These are phyloP conservation scores for Neocallimastix lanati DNA, from an alignment of 192 early-diverging fungal genomes.

Conservation along the genomic window DNA sequence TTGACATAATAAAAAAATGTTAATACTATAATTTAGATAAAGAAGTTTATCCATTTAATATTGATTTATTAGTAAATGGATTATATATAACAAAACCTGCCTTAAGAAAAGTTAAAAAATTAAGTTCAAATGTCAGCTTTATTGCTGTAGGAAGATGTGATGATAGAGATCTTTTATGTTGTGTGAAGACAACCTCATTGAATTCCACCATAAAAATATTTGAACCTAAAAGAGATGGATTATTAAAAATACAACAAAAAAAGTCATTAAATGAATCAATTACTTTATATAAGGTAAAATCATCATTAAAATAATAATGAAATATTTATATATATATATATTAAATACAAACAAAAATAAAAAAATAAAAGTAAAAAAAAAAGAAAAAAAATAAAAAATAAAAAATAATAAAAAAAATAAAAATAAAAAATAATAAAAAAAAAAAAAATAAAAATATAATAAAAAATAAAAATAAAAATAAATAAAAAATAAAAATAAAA, in stretches of 20 bases:
- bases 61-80: neutral
- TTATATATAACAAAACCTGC: neutral
- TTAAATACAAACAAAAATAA: too few relatives aligned
- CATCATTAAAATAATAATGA: too few relatives aligned
- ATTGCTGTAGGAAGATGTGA: conserved; percentile 47
- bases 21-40: neutral
- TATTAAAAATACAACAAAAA: neutral
- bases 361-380: too few relatives aligned
- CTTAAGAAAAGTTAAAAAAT: conserved; percentile 10
- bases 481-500: too few relatives aligned
- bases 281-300: neutral
- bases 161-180: conserved; percentile 42
- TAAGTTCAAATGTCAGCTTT: conserved; percentile 49
- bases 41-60: neutral
- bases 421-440: too few relatives aligned
- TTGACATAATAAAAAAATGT: too few relatives aligned
- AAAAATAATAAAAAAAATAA: too few relatives aligned
- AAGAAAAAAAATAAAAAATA: too few relatives aligned
- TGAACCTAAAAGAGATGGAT: neutral
- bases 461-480: too few relatives aligned
- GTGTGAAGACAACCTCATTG: conserved; percentile 53
- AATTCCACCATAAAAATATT: conserved; percentile 19
- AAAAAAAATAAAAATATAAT: too few relatives aligned
- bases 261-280: neutral
- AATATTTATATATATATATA: too few relatives aligned